phyloP scores from a whole-genome alignment of 148 eudicot genomes.

The Limonium bicolor region DNA sequence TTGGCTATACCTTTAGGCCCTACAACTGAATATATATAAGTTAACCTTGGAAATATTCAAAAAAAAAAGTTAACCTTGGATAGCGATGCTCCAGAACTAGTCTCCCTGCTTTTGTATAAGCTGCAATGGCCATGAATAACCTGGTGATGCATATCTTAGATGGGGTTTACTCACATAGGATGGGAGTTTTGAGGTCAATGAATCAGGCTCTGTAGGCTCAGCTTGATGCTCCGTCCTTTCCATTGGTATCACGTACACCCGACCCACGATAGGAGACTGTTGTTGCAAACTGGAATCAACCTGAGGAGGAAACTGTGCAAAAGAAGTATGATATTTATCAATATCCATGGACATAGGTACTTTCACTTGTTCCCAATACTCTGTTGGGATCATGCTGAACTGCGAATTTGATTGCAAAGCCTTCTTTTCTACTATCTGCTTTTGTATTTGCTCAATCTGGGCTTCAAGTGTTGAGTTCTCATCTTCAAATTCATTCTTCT shows the following conservation, averaged over 20 bases:
- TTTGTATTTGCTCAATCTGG: constrained; percentile 31
- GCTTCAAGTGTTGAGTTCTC: constrained; percentile 49
- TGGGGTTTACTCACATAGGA: constrained; percentile 62
- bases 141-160: constrained; percentile 57
- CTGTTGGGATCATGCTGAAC: constrained; percentile 15
- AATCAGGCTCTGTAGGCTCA: constrained; percentile 23
- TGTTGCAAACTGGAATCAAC: too few relatives aligned
- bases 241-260: constrained; percentile 45
- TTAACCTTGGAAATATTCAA: too few relatives aligned
- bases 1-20: too few relatives aligned
- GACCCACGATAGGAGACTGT: constrained; percentile 32
- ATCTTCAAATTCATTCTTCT: constrained; percentile 60
- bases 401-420: constrained; percentile 15
- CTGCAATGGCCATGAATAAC: constrained; percentile 66
- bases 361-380: constrained; percentile 13
- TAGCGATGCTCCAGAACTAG: too few relatives aligned
- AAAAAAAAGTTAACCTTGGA: too few relatives aligned
- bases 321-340: too few relatives aligned
- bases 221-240: constrained; percentile 25
- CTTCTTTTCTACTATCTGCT: constrained; percentile 31
- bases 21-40: too few relatives aligned
- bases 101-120: constrained; percentile 38
- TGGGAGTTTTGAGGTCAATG: constrained; percentile 16
- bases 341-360: too few relatives aligned
- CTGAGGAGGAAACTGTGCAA: too few relatives aligned